Conservation (phyloP, 176 grass and related monocot species). For the Cenchrus purpureus region DNA sequence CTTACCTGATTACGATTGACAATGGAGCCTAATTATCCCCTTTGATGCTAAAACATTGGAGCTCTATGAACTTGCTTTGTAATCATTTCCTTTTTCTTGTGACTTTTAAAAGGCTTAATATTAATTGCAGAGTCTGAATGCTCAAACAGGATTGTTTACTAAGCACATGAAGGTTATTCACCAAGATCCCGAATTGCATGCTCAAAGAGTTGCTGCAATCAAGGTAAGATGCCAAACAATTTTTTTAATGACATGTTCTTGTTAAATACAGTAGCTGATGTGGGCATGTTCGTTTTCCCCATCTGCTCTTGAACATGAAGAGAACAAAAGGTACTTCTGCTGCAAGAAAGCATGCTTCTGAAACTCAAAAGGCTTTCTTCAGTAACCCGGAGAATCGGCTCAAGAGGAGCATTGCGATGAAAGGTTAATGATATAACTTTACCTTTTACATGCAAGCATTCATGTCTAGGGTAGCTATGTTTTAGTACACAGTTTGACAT, state of each 20-base stretch:
- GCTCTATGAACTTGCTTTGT: background rate
- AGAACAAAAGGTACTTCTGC: conserved; percentile 73
- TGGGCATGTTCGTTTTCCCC: background rate
- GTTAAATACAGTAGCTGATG: conserved; percentile 32
- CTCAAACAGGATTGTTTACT: conserved; percentile 97
- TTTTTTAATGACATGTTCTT: conserved; percentile 14
- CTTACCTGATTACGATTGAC: background rate
- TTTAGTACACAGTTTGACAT: conserved; percentile 10
- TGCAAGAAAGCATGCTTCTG: conserved; percentile 81
- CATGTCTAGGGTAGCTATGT: background rate
- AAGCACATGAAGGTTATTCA: conserved; percentile 93
- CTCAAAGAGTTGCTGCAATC: conserved; percentile 87
- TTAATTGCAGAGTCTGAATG: conserved; percentile 98
- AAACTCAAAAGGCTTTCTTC: conserved; percentile 77
- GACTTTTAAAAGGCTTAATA: conserved; percentile 58
- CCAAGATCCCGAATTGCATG: conserved; percentile 74
- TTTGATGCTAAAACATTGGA: conserved; percentile 14
- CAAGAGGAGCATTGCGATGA: conserved; percentile 93
- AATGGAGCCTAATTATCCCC: background rate
- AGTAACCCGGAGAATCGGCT: conserved; percentile 74
- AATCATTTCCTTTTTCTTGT: conserved; percentile 36
- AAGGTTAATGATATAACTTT: conserved; percentile 53
- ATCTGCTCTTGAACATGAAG: conserved; percentile 48
- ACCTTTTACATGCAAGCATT: background rate
- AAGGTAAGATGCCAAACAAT: conserved; percentile 58